phyloP scores from a whole-genome alignment of 768 basidiomycete species.

The Rhizopogon rudus region DNA sequence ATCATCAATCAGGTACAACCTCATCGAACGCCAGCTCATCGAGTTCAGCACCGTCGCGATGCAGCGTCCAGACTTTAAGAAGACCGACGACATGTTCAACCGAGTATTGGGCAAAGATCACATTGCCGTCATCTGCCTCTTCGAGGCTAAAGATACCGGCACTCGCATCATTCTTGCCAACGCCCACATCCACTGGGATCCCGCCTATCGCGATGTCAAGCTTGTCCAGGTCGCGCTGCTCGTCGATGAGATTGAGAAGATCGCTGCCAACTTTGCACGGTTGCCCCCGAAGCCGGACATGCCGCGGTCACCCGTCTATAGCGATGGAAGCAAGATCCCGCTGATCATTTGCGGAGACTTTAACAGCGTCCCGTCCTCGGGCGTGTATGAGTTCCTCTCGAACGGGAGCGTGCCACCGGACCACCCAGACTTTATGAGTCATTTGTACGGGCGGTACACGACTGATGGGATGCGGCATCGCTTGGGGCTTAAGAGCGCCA shows the following conservation, averaged over 20 bases:
- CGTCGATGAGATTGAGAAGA: constrained; percentile 90
- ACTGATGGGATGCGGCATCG: constrained; percentile 79
- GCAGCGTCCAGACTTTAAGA: constrained; percentile 91
- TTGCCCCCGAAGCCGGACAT: constrained; percentile 60
- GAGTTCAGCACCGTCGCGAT: constrained; percentile 93
- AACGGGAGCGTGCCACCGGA: constrained; percentile 62
- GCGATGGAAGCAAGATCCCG: constrained; percentile 87
- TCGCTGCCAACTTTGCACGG: constrained; percentile 76
- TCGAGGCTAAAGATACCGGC: constrained; percentile 86
- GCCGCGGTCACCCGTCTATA: constrained; percentile 50
- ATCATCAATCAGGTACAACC: constrained; percentile 59
- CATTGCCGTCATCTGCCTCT: constrained; percentile 79
- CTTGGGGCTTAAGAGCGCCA: constrained; percentile 81
- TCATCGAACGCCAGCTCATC: constrained; percentile 90
- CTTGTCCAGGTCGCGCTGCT: constrained; percentile 92
- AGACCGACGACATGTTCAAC: constrained; percentile 99
- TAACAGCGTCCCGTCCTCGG: constrained; percentile 84
- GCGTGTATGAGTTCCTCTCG: constrained; percentile 88
- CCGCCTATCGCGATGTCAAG: constrained; percentile 91
- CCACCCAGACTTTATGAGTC: constrained; percentile 90
- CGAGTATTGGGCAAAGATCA: constrained; percentile 94
- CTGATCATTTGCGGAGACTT: constrained; percentile 92
- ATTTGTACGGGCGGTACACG: constrained; percentile 92
- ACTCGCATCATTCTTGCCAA: constrained; percentile 88
- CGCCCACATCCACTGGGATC: constrained; percentile 92